phyloP scores from a whole-genome alignment of 2,329 filamentous ascomycete species.

The Albifimbria verrucaria region DNA sequence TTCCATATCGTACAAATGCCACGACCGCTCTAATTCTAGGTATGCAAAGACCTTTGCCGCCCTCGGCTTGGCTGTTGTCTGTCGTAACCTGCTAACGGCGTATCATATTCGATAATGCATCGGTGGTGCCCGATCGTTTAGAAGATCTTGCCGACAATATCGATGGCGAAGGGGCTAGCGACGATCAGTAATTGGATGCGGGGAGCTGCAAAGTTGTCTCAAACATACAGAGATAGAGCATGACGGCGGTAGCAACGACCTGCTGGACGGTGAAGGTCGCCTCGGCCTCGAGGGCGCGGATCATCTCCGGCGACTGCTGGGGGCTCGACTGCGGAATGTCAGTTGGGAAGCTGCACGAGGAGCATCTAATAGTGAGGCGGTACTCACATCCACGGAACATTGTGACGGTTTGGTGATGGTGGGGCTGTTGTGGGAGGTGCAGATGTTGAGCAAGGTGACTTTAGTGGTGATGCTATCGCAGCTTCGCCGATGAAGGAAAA shows the following conservation, averaged over 20 bases:
- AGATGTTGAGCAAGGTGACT: not conserved
- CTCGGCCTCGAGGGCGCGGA: constrained; percentile 65
- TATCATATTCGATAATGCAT: not conserved
- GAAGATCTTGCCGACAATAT: constrained; percentile 45
- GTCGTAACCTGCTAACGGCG: too few relatives aligned
- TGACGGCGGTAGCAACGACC: constrained; percentile 60
- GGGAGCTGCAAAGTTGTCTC: not conserved
- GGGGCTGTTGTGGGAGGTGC: not conserved
- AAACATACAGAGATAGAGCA: constrained; percentile 73
- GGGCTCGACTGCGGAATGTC: constrained; percentile 53
- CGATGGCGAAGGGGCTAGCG: constrained; percentile 59
- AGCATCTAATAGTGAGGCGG: not conserved
- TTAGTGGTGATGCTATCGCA: constrained; percentile 22
- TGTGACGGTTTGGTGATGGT: constrained; percentile 21
- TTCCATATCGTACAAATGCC: constrained; percentile 10
- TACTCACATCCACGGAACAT: constrained; percentile 63
- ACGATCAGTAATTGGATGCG: too few relatives aligned
- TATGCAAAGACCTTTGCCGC: not conserved
- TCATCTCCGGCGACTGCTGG: constrained; percentile 66
- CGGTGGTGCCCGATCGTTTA: constrained; percentile 16
- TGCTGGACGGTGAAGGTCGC: constrained; percentile 65
- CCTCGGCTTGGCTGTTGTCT: too few relatives aligned
- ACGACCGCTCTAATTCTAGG: too few relatives aligned
- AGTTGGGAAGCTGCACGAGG: constrained; percentile 8
- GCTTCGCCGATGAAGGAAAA: constrained; percentile 3